Evolutionary conservation across 768 basidiomycete species (phyloP), one percentile per base, ranked within the genome.

Genomic region (Russula dissimulans): DNA sequence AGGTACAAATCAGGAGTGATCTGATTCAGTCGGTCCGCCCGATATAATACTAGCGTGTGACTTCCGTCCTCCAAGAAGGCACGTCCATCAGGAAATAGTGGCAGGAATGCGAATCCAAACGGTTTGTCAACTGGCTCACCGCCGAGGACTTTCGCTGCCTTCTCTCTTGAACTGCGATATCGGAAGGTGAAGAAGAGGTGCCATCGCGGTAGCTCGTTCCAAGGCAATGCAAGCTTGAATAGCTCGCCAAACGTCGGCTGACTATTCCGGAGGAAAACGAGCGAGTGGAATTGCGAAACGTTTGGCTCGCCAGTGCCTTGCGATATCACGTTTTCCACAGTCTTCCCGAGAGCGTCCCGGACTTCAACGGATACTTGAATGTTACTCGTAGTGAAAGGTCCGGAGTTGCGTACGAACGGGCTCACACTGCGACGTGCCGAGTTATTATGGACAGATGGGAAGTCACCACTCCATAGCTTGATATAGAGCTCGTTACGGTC

Each of bases 101-200:
- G 95, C 47, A 95, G 83, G 70, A 88, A 97, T 3, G 87, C 92
- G 67, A 95, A 97, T 1, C 93, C 95, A 66, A 95, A 97, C 0
- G 92, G 88, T 32, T 81, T 79, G 47, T 95, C 93, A 3, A 74
- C 69, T 3, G 67, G 68, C 32, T 83, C 84, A 4, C 67, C 56
- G 45, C 69, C 66, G 38, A 67, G 56, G 48, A 73, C 72, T 42
- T 74, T 78, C 57, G 71, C 67, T 15, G 72, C 70, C 46, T 80
- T 80, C 51, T 82, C 79, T 48, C 76, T 73, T 12, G 78, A 79
- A 46, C 74, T 75, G 41, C 87, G 86, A 69, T 91, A 86, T 43
- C 90, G 83, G 73, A 97, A 95, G 0, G 91, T 91, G 75, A 98
- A 90, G 79, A 95, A 97, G 14, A 98, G 74, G 69, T 97, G 95